phyloP scores from a whole-genome alignment of 2,329 filamentous ascomycete genomes.

The Aspergillus sergii region DNA sequence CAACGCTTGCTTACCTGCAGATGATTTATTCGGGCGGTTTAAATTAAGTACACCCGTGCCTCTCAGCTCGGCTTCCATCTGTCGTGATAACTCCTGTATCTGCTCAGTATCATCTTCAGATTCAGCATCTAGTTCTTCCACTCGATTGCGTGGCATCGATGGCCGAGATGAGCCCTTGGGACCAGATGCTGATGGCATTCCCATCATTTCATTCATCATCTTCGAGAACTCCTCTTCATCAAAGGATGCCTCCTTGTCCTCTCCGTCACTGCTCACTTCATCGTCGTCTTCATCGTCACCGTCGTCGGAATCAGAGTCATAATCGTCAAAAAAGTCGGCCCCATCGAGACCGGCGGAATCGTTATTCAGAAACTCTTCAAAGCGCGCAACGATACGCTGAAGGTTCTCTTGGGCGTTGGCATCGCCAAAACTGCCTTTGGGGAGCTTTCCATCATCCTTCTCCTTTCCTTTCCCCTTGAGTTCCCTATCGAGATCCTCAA shows the following conservation, averaged over 20 bases:
- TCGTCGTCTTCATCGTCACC: slow-evolving; percentile 55
- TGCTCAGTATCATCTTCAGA: slow-evolving; percentile 63
- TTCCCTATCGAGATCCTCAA: slow-evolving; percentile 83
- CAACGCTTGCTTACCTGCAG: slow-evolving; percentile 21
- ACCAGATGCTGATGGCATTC: slow-evolving; percentile 54
- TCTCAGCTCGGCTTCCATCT: slow-evolving; percentile 52
- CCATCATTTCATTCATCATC: slow-evolving; percentile 95
- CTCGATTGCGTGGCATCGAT: slow-evolving; percentile 31
- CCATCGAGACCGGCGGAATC: slow-evolving; percentile 80
- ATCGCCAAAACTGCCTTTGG: slow-evolving; percentile 47
- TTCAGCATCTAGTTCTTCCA: slow-evolving; percentile 54
- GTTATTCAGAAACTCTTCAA: slow-evolving; percentile 88
- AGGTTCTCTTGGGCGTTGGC: slow-evolving; percentile 60
- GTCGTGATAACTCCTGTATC: slow-evolving; percentile 46
- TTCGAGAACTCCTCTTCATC: slow-evolving; percentile 81
- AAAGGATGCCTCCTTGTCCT: slow-evolving; percentile 76
- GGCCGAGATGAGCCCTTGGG: slow-evolving; percentile 23
- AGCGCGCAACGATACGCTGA: slow-evolving; percentile 89
- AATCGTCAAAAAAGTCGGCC: slow-evolving; percentile 68
- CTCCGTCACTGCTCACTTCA: slow-evolving; percentile 62
- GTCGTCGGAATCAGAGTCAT: slow-evolving; percentile 66
- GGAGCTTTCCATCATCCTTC: slow-evolving; percentile 19
- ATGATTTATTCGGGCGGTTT: slow-evolving; percentile 27
- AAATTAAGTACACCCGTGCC: slow-evolving; percentile 49
- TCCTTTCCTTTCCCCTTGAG: slow-evolving; percentile 60